A percentile compares a stretch with the other conserved stretches of the same genome.
phyloP scores from a whole-genome alignment of 1,284 basidiomycete genomes.

The Moesziomyces parantarcticus region DNA sequence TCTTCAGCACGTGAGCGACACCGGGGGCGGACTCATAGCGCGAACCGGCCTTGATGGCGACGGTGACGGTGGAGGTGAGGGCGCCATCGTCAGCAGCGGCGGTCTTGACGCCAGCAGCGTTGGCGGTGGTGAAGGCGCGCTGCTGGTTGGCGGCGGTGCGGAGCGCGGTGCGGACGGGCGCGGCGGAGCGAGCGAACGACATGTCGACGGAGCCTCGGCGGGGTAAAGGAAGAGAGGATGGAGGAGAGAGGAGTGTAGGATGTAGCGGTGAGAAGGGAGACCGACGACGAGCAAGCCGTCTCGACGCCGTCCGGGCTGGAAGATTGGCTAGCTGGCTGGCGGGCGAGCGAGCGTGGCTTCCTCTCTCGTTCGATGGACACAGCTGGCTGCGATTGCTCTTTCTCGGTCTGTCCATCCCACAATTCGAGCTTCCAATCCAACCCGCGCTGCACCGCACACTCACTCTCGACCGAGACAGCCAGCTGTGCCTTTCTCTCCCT shows the following conservation, averaged over 20 bases:
- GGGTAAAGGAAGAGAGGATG: background rate
- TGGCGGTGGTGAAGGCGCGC: constrained; percentile 53
- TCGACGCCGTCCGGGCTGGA: constrained; percentile 7
- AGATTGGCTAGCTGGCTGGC: constrained; percentile 3
- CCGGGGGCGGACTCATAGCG: constrained; percentile 60
- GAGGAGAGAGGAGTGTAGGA: constrained; percentile 3
- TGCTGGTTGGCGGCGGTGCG: constrained; percentile 31
- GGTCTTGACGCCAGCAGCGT: constrained; percentile 50
- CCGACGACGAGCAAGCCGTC: constrained; percentile 21
- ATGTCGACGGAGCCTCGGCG: constrained; percentile 14
- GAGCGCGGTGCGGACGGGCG: constrained; percentile 45
- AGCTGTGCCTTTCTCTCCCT: too few species aligned
- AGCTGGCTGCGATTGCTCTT: background rate
- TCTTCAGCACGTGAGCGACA: constrained; percentile 59
- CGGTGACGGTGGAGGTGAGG: constrained; percentile 60
- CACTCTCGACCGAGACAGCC: too few species aligned
- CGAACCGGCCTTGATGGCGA: constrained; percentile 61
- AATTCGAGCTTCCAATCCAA: constrained; percentile 3
- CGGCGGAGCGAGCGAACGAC: constrained; percentile 52
- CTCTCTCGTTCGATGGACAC: background rate
- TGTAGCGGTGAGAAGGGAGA: constrained; percentile 6
- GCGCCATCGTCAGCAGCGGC: constrained; percentile 58
- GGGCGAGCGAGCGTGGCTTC: too few species aligned
- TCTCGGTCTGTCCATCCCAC: background rate
- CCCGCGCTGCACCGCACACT: too few species aligned